Conservation (phyloP, 2,329 filamentous ascomycete species). For the Helicocarpus griseus region DNA sequence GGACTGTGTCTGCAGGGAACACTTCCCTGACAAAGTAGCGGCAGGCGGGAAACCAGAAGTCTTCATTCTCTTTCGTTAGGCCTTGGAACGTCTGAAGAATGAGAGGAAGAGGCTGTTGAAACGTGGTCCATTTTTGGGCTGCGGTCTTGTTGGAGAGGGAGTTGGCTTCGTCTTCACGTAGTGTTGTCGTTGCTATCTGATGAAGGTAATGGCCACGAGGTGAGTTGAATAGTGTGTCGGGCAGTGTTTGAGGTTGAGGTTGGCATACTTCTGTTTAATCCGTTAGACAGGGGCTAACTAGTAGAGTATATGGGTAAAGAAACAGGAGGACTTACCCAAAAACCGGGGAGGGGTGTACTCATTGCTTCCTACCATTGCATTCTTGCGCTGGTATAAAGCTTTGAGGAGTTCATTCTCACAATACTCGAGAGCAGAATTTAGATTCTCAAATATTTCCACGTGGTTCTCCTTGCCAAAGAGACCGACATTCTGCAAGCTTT, state of each 20-base stretch:
- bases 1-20: constrained; percentile 57
- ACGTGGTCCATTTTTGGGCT: constrained; percentile 66
- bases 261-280: neutral
- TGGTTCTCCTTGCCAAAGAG: constrained; percentile 63
- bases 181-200: constrained; percentile 64
- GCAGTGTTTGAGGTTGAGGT: neutral
- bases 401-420: constrained; percentile 92
- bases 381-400: constrained; percentile 62
- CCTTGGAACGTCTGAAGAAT: constrained; percentile 94
- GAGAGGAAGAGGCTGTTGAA: constrained; percentile 81
- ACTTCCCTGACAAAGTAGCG: constrained; percentile 65
- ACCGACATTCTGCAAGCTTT: constrained; percentile 72
- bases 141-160: constrained; percentile 25
- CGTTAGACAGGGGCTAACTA: neutral
- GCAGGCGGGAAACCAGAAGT: constrained; percentile 83
- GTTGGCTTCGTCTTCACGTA: constrained; percentile 54
- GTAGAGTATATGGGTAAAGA: neutral
- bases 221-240: constrained; percentile 57
- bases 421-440: constrained; percentile 86
- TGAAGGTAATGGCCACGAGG: constrained; percentile 70
- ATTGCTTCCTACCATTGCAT: constrained; percentile 29
- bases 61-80: constrained; percentile 74
- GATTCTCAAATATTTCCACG: constrained; percentile 72
- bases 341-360: constrained; percentile 3
- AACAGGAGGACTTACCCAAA: constrained; percentile 4